A percentile compares a stretch with the other conserved stretches of the same genome.
phyloP scores from a whole-genome alignment of 1,284 basidiomycete species.

The Papiliotrema nemorosa region DNA sequence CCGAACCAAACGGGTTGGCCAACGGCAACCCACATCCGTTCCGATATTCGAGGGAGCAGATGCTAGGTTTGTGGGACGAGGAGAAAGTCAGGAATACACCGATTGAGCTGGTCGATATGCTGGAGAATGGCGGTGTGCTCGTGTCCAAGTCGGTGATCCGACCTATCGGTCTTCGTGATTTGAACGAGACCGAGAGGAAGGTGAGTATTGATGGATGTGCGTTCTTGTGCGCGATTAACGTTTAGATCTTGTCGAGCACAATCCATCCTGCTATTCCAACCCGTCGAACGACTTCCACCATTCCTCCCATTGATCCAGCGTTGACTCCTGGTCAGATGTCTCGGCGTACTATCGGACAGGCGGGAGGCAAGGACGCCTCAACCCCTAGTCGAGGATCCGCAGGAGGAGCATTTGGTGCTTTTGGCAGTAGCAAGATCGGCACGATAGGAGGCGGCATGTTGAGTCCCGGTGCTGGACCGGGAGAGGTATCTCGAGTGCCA shows the following conservation, averaged over 20 bases:
- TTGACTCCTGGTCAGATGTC: conserved; percentile 17
- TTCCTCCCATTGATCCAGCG: conserved; percentile 7
- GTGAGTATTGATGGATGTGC: conserved; percentile 51
- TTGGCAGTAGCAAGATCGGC: conserved; percentile 26
- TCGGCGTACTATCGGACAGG: conserved; percentile 14
- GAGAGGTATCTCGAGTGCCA: conserved; percentile 25
- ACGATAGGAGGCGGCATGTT: conserved; percentile 25
- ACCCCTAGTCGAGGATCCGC: conserved; percentile 25
- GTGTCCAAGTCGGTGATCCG: conserved; percentile 69
- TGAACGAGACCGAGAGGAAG: conserved; percentile 82
- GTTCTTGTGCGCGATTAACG: not conserved
- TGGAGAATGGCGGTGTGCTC: conserved; percentile 75
- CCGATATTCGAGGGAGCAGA: conserved; percentile 78
- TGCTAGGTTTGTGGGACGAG: conserved; percentile 78
- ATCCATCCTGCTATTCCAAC: conserved; percentile 36
- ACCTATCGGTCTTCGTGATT: conserved; percentile 71
- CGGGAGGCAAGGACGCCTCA: conserved; percentile 13
- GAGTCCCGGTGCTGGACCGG: conserved; percentile 15
- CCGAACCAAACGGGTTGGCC: conserved; percentile 53
- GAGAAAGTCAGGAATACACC: conserved; percentile 68
- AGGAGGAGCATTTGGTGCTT: conserved; percentile 3
- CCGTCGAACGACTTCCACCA: conserved; percentile 14
- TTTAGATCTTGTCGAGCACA: conserved; percentile 34
- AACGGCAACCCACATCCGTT: conserved; percentile 56
- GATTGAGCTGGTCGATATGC: conserved; percentile 60